Evolutionary conservation across 495 filamentous ascomycete genomes (phyloP).

Genomic region (Coniosporium apollinis): DNA sequence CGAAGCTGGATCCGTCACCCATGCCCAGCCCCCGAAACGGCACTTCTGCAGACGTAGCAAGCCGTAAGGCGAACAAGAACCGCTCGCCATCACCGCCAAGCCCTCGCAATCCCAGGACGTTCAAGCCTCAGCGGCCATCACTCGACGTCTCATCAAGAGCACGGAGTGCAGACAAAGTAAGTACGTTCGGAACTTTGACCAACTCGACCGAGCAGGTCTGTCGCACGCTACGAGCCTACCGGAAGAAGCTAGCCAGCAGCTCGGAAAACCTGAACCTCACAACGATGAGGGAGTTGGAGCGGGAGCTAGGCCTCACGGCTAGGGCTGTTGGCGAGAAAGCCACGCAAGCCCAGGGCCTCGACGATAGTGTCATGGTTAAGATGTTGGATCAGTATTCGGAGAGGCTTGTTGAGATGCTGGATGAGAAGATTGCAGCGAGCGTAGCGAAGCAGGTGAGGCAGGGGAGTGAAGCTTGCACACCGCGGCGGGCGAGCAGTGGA

Average conservation of each 20-base stretch:
- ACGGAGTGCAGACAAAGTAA: conserved; percentile 27
- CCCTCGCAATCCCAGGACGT: not conserved
- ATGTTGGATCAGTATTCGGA: conserved; percentile 59
- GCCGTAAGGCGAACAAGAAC: not conserved
- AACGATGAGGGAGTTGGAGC: conserved; percentile 54
- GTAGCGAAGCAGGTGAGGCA: conserved; percentile 15
- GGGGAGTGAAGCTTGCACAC: conserved; percentile 11
- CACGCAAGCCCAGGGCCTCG: conserved; percentile 27
- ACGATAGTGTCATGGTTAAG: conserved; percentile 41
- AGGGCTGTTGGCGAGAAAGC: conserved; percentile 47
- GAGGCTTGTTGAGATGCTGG: conserved; percentile 48
- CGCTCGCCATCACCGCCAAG: not conserved
- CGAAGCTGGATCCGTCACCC: conserved; percentile 21
- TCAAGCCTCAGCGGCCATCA: conserved; percentile 29
- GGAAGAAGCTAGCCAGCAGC: conserved; percentile 58
- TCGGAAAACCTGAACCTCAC: conserved; percentile 41
- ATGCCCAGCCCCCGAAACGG: conserved; percentile 5
- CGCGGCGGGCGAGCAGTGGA: too few relatives aligned
- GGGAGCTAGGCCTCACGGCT: conserved; percentile 60
- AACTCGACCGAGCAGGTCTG: conserved; percentile 67
- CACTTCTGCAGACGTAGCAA: not conserved
- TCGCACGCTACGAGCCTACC: conserved; percentile 61
- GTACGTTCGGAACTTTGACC: conserved; percentile 46
- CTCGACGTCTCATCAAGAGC: conserved; percentile 38
- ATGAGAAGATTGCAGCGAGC: conserved; percentile 40